Evolutionary conservation across 768 basidiomycete genomes (phyloP).

Genomic region (Hirschioporus abietinus): DNA sequence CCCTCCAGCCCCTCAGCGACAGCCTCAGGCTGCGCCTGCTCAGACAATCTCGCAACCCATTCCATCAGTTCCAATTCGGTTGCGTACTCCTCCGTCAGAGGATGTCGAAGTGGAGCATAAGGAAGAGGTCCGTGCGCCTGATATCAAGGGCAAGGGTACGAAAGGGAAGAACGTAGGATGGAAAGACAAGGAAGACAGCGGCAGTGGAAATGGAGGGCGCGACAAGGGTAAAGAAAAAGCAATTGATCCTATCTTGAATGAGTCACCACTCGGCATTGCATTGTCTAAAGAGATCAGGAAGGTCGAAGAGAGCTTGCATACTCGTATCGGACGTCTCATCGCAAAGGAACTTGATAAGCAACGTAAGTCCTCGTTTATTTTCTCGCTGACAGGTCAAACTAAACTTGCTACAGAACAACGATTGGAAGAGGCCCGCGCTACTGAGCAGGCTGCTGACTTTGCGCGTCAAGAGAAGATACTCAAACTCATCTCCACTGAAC

Average conservation of each 20-base stretch:
- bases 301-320: slow-evolving; percentile 76
- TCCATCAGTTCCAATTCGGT: slow-evolving; percentile 34
- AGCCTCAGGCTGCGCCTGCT: slow-evolving; percentile 21
- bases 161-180: slow-evolving; percentile 57
- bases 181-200: slow-evolving; percentile 43
- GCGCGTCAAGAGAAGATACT: slow-evolving; percentile 84
- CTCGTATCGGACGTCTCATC: slow-evolving; percentile 71
- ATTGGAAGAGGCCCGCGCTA: slow-evolving; percentile 72
- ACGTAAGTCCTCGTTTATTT: slow-evolving; percentile 43
- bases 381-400: slow-evolving; percentile 9
- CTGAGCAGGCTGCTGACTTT: slow-evolving; percentile 78
- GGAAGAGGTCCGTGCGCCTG: slow-evolving; percentile 42
- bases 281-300: slow-evolving; percentile 75
- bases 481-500: slow-evolving; percentile 81
- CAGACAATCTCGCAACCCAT: slow-evolving; percentile 12
- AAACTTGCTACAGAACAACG: slow-evolving; percentile 56
- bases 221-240: slow-evolving; percentile 34
- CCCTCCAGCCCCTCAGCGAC: slow-evolving; percentile 13
- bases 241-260: slow-evolving; percentile 34
- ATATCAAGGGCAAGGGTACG: slow-evolving; percentile 44
- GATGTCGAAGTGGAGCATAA: slow-evolving; percentile 68
- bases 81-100: slow-evolving; percentile 69
- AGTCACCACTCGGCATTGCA: slow-evolving; percentile 50
- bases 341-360: slow-evolving; percentile 89
- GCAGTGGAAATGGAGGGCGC: slow-evolving; percentile 27